Conservation (phyloP, 1,284 basidiomycete genomes). For the Papiliotrema fonsecae region DNA sequence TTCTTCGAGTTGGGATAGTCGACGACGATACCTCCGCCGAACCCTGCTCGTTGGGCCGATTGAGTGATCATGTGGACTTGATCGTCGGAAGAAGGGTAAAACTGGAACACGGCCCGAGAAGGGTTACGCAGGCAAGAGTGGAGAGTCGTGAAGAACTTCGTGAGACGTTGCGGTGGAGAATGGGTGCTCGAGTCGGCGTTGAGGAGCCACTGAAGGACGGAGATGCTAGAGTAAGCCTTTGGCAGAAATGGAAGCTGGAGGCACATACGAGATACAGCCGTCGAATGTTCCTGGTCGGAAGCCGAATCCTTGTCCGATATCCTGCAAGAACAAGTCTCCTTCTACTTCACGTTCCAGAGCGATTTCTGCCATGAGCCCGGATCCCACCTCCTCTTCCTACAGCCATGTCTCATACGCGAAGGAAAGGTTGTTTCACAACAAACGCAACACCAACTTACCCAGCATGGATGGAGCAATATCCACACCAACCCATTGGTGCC, state of each 20-base stretch:
- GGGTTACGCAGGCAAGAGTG: slow-evolving; percentile 88
- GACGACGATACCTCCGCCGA: slow-evolving; percentile 93
- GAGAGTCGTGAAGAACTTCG: slow-evolving; percentile 93
- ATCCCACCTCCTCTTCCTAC: neutral
- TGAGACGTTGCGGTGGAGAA: slow-evolving; percentile 86
- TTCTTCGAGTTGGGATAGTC: slow-evolving; percentile 97
- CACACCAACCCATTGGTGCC: slow-evolving; percentile 89
- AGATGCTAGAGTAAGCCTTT: slow-evolving; percentile 61
- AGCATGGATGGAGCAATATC: slow-evolving; percentile 98
- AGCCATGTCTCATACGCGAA: neutral
- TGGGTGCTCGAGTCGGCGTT: slow-evolving; percentile 93
- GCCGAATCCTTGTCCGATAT: slow-evolving; percentile 88
- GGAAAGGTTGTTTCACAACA: neutral
- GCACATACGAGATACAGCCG: slow-evolving; percentile 82
- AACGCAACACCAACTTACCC: slow-evolving; percentile 54
- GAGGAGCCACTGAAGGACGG: slow-evolving; percentile 96
- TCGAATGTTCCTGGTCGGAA: slow-evolving; percentile 96
- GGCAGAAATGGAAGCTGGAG: neutral
- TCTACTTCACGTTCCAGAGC: slow-evolving; percentile 89
- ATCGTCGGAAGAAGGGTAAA: slow-evolving; percentile 92
- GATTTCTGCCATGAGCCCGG: slow-evolving; percentile 60
- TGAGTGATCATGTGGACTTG: slow-evolving; percentile 93
- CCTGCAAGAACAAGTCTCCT: slow-evolving; percentile 86
- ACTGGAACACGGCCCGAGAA: slow-evolving; percentile 89
- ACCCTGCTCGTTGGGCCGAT: slow-evolving; percentile 88